Evolutionary conservation across 116 monocot species (phyloP), one percentile per base, ranked within the genome.

Genomic region (Papilionanthe hybrid): DNA sequence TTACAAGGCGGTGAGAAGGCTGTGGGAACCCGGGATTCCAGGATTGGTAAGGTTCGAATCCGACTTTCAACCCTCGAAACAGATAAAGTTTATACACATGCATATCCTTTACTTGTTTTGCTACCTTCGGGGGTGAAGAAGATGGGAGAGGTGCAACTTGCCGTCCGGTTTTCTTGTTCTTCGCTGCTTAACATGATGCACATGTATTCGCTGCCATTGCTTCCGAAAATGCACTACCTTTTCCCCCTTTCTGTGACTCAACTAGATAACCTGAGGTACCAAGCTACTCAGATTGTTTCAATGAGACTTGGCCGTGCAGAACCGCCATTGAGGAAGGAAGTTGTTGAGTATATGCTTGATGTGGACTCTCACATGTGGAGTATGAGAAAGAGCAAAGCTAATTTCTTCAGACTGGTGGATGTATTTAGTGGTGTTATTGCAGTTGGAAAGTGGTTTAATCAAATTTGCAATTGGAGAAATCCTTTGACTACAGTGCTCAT

Each of bases 311-410:
- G 82, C 76, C 82, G 86, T 13, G 76, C 82, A 0, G 86, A 86
- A 66, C 86, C 86, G 3, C 86, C 79, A n/a, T 41, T 86, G 49
- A 74, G 86, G 42, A 86, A 82, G 75, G 86, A 86, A 72, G 82
- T 77, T 32, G 86, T 86, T 19, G 86, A 86, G 71, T 86, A 79
- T 69, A 86, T 86, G 86, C 86, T 86, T 12, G 86, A 82, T 37
- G 86, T 86, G 42, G 86, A 82, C 43, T 82, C 82, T 47, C 86
- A 86, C 69, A 79, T 86, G 86, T 86, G 86, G 86, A 86, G 86
- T 76, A 86, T 82, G 86, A 78, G 82, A 67, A 78, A 76, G 67
- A 86, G 82, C 79, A 86, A 86, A 79, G 86, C 82, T 18, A 86
- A 79, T 76, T 86, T 86, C 68, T 86, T 80, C 42, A 82, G 86